Conservation (phyloP, 2,329 filamentous ascomycete genomes). For the Clarireedia sp. region DNA sequence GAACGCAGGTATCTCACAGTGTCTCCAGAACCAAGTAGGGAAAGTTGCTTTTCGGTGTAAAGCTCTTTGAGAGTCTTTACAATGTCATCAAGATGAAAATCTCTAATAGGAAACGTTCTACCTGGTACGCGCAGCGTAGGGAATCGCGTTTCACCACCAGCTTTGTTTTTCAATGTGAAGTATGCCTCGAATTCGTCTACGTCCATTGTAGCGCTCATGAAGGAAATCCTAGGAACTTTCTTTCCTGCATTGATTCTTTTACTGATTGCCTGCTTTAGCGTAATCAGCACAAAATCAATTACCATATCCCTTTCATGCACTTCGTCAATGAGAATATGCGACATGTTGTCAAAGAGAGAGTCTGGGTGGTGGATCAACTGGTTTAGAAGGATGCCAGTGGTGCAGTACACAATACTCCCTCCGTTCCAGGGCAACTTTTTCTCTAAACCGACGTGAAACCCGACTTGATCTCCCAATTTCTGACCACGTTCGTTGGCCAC, state of each 20-base stretch:
- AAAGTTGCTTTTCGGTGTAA: neutral
- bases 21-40: neutral
- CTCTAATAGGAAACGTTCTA: conserved; percentile 77
- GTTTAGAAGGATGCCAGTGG: conserved; percentile 81
- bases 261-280: conserved; percentile 76
- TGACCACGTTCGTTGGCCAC: conserved; percentile 84
- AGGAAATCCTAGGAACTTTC: conserved; percentile 75
- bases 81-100: conserved; percentile 84
- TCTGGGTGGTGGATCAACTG: conserved; percentile 72
- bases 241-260: conserved; percentile 54
- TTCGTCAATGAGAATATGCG: conserved; percentile 88
- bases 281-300: conserved; percentile 84
- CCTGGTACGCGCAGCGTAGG: conserved; percentile 87
- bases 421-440: conserved; percentile 57
- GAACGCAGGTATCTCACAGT: neutral
- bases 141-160: conserved; percentile 36
- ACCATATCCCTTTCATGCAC: conserved; percentile 90
- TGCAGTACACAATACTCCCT: conserved; percentile 80
- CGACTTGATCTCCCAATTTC: conserved; percentile 73
- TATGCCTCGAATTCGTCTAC: conserved; percentile 74
- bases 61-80: conserved; percentile 43
- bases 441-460: conserved; percentile 82
- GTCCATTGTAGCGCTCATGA: conserved; percentile 94
- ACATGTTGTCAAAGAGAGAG: conserved; percentile 77
- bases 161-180: conserved; percentile 60